Evolutionary conservation across 139 green algal species (phyloP).

Genomic region (Eudorina sp.): DNA sequence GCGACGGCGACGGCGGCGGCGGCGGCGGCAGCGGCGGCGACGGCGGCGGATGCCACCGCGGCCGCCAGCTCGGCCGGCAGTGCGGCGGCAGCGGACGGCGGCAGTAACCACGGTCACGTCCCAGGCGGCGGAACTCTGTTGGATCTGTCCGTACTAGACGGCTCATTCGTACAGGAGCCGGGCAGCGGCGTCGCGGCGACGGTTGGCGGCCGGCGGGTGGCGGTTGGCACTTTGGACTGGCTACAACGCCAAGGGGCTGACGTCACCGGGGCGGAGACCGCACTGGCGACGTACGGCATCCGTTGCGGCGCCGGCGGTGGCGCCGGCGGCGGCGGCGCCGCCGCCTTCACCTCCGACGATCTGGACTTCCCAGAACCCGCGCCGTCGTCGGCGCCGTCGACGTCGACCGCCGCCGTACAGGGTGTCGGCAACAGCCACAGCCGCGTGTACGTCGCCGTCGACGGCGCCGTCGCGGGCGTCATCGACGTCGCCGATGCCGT

Average conservation of each 20-base stretch:
- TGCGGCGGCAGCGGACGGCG: too few relatives aligned
- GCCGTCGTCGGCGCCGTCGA: not conserved
- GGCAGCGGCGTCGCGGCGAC: conserved; percentile 79
- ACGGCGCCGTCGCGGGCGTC: conserved; percentile 67
- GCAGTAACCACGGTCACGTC: not conserved
- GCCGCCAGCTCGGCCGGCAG: conserved; percentile 43
- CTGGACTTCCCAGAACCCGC: conserved; percentile 32
- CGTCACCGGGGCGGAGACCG: conserved; percentile 10
- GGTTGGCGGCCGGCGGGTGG: conserved; percentile 71
- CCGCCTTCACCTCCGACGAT: not conserved
- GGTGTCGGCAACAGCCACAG: conserved; percentile 71
- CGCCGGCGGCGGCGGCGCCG: not conserved
- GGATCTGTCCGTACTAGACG: conserved; percentile 47
- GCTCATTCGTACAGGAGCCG: conserved; percentile 85
- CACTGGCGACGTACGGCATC: conserved; percentile 26
- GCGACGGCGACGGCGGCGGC: not conserved
- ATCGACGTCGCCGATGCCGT: conserved; percentile 79
- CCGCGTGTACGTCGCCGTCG: conserved; percentile 78
- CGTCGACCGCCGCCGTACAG: not conserved
- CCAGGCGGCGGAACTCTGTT: too few relatives aligned
- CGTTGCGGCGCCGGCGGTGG: not conserved
- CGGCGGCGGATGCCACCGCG: conserved; percentile 13
- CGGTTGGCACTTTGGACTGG: conserved; percentile 88
- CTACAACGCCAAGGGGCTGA: conserved; percentile 65
- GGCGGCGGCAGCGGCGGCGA: conserved; percentile 22